Conservation (phyloP, 2,329 filamentous ascomycete genomes). For the Fusarium neocosmosporiellum region DNA sequence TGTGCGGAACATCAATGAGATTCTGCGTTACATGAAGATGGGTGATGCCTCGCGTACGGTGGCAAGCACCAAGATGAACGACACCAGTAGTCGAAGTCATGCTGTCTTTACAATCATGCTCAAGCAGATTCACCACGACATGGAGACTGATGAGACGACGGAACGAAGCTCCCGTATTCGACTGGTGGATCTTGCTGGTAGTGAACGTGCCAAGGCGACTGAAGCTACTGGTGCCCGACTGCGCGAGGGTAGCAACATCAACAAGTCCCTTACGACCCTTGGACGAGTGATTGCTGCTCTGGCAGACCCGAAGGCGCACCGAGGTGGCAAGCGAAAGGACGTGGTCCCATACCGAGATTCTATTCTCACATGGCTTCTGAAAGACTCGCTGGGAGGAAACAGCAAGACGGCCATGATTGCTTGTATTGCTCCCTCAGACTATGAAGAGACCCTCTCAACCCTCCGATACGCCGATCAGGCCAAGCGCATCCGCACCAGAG, state of each 20-base stretch:
- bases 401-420: slow-evolving; percentile 99
- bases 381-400: slow-evolving; percentile 95
- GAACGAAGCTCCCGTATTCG: slow-evolving; percentile 94
- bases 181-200: slow-evolving; percentile 93
- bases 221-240: slow-evolving; percentile 93
- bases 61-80: slow-evolving; percentile 99
- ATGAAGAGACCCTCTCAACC: slow-evolving; percentile 96
- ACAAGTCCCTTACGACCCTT: slow-evolving; percentile 96
- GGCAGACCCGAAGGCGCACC: slow-evolving; percentile 72
- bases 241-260: slow-evolving; percentile 97
- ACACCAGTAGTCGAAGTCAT: slow-evolving; percentile 95
- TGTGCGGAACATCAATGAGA: slow-evolving; percentile 86
- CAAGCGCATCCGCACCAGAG: slow-evolving; percentile 94
- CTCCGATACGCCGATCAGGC: slow-evolving; percentile 97
- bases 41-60: slow-evolving; percentile 89
- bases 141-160: slow-evolving; percentile 97
- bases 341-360: slow-evolving; percentile 95
- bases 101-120: slow-evolving; percentile 98
- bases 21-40: slow-evolving; percentile 89
- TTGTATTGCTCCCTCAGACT: slow-evolving; percentile 94
- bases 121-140: slow-evolving; percentile 97
- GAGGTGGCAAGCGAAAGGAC: slow-evolving; percentile 67
- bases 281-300: slow-evolving; percentile 96
- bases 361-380: slow-evolving; percentile 84
- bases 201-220: slow-evolving; percentile 93